Base-by-base conservation (phyloP, 2,329 filamentous ascomycete species). In the Cordyceps militaris region DNA sequence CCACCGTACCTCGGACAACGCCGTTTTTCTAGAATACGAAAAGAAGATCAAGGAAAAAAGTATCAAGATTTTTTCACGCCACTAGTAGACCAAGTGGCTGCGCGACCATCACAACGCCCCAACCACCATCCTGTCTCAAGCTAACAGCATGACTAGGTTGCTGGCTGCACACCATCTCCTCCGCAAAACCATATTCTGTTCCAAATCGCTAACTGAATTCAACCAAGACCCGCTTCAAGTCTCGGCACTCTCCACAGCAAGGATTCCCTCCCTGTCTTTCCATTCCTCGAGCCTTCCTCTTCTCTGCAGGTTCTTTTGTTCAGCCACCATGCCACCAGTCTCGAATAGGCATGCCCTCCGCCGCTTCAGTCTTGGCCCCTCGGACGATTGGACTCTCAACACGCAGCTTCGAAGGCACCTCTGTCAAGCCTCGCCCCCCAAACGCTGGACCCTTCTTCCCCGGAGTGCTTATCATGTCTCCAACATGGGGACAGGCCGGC, bases 271-370 rank as follows among this genome's bases (percentile, higher is more conserved):
- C 54, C 10, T 14, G 43, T 9, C 46, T 50, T n/a, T 49, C 19
- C 13, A 14, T 57, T 48, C 5, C 10, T 19, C 14, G 36, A 13
- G 26, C 49, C 48, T 46, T 42, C 16, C 30, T 6, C 13, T 36
- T 46, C 32, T 58, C 38, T 46, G 2, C 23, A 44, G 46, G 51
- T 56, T 64, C 62, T 64, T 63, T 64, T 64, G 63, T 61, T 42
- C 40, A 52, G 28, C 54, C 55, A 54, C 49, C 58, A 7, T 53
- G 49, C 50, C 59, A 30, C 63, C 59, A 61, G 47, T 44, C 63
- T 58, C 34, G 58, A 63, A 61, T 56, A 51, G 61, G 63, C 28
- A 64, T 60, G 57, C 52, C 56, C 60, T 63, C 63, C 63, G 63
- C 61, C 57, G 52, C 60, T 59, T 43, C 43, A 43, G 60, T 46